A percentile compares a stretch with the other conserved stretches of the same genome.
phyloP scores from a whole-genome alignment of 257 asterid genomes.

The Solanum paucissectum region DNA sequence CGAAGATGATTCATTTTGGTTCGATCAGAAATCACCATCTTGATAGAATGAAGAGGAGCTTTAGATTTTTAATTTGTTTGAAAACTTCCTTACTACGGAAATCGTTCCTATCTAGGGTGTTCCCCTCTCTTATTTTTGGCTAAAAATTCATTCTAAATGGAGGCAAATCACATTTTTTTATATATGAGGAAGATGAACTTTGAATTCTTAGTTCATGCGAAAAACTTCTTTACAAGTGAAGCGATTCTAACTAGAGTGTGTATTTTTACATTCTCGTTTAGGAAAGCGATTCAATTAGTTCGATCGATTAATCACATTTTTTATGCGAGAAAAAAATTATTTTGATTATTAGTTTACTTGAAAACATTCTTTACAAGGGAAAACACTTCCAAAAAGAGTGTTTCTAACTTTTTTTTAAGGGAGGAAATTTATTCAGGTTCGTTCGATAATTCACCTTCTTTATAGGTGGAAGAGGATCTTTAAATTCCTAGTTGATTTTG shows the following conservation, averaged over 20 bases:
- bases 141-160: too few species aligned
- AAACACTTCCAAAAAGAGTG: background rate
- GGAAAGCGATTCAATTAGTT: background rate
- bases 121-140: too few species aligned
- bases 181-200: background rate
- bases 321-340: too few species aligned
- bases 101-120: background rate
- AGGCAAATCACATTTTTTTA: background rate
- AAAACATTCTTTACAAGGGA: too few species aligned
- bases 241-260: background rate
- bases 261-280: too few species aligned
- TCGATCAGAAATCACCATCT: background rate
- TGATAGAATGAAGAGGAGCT: too few species aligned
- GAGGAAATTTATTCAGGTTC: too few species aligned
- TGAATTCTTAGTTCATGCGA: background rate
- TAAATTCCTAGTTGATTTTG: background rate
- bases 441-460: background rate
- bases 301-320: too few species aligned
- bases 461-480: background rate
- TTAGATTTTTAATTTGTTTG: background rate
- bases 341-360: background rate
- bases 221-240: too few species aligned
- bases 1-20: background rate
- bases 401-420: background rate
- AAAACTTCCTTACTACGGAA: background rate